phyloP scores from a whole-genome alignment of 2,329 filamentous ascomycete genomes.

The Paraphoma sp. region DNA sequence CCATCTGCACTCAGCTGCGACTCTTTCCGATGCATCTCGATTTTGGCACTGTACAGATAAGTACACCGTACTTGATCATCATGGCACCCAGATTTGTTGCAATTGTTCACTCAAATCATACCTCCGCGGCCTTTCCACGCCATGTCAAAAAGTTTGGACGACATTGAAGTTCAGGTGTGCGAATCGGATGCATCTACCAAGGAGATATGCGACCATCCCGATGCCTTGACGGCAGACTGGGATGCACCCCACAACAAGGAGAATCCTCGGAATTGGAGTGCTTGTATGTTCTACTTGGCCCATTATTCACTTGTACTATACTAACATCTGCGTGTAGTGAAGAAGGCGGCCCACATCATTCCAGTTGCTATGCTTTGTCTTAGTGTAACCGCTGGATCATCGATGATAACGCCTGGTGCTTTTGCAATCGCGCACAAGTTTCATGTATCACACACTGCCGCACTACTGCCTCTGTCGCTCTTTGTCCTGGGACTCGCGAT shows the following conservation, averaged over 20 bases:
- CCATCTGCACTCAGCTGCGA: neutral
- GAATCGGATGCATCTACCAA: neutral
- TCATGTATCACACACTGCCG: slow-evolving; percentile 2
- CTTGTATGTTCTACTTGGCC: neutral
- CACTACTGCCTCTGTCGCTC: slow-evolving; percentile 52
- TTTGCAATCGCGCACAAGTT: slow-evolving; percentile 52
- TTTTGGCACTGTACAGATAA: neutral
- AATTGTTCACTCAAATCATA: neutral
- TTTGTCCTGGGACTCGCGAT: slow-evolving; percentile 65
- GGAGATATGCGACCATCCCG: neutral
- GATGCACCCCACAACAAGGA: slow-evolving; percentile 6
- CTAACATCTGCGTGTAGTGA: neutral
- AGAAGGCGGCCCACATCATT: slow-evolving; percentile 8
- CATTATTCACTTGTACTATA: neutral
- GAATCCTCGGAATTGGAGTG: slow-evolving; percentile 11
- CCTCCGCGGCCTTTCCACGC: neutral
- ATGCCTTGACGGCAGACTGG: slow-evolving; percentile 3
- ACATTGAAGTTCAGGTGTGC: slow-evolving; percentile 3
- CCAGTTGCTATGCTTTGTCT: slow-evolving; percentile 9
- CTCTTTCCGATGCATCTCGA: neutral
- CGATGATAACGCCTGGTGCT: slow-evolving; percentile 58
- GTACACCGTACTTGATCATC: neutral
- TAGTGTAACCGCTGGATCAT: slow-evolving; percentile 53
- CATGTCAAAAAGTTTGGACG: neutral
- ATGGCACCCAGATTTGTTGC: neutral